Evolutionary conservation across 83 land plant species (phyloP).

Genomic region (Picea mariana): DNA sequence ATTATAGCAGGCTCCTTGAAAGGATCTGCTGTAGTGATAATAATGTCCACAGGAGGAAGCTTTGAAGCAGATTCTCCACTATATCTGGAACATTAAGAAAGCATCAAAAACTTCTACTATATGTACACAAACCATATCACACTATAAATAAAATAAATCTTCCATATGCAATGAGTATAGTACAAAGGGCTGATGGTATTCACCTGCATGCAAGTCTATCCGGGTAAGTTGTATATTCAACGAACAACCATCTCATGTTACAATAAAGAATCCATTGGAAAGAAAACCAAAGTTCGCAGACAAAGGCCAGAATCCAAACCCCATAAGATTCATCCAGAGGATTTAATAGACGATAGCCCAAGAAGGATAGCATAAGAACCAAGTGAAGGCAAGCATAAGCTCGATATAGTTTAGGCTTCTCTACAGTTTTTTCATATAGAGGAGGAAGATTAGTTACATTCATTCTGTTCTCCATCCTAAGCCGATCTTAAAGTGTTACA

Average conservation of each 20-base stretch:
- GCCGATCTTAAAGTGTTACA: too few relatives aligned
- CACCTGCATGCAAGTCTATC: conserved; percentile 25
- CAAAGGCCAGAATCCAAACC: conserved; percentile 36
- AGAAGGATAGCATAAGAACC: neutral
- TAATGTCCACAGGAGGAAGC: conserved; percentile 48
- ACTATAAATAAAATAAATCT: neutral
- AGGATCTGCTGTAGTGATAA: conserved; percentile 49
- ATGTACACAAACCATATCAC: too few relatives aligned
- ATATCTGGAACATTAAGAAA: conserved; percentile 15
- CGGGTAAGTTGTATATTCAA: conserved; percentile 29
- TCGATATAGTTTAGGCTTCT: neutral
- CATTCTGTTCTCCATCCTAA: too few relatives aligned
- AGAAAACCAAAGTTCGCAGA: conserved; percentile 45
- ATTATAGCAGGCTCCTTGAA: conserved; percentile 34
- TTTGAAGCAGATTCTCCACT: neutral
- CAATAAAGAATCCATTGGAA: conserved; percentile 26
- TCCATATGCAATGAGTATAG: neutral
- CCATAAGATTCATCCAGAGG: neutral
- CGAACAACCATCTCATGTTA: conserved; percentile 27
- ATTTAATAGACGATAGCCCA: conserved; percentile 21
- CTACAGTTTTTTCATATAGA: neutral
- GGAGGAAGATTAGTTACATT: neutral
- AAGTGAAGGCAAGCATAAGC: neutral
- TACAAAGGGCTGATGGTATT: neutral
- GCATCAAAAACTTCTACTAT: neutral